phyloP scores from a whole-genome alignment of 1,284 basidiomycete genomes.

The Cronartium quercuum region DNA sequence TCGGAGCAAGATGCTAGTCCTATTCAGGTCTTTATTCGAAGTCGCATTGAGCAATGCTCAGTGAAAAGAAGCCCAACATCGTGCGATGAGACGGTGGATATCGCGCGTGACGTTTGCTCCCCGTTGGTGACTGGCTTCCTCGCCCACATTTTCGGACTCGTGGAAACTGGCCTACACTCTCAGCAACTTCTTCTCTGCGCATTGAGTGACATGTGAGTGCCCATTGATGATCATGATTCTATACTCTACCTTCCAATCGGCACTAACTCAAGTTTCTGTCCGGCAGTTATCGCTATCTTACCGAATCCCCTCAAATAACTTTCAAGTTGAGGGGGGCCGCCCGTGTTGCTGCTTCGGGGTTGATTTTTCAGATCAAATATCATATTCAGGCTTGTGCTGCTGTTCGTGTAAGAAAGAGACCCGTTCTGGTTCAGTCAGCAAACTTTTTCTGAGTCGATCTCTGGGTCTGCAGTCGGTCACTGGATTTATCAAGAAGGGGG shows the following conservation, averaged over 20 bases:
- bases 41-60: slow-evolving; percentile 24
- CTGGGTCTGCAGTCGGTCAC: neutral
- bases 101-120: slow-evolving; percentile 20
- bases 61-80: neutral
- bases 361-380: slow-evolving; percentile 33
- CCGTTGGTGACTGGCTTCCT: slow-evolving; percentile 33
- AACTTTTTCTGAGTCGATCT: too few species aligned
- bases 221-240: neutral
- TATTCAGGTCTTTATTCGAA: slow-evolving; percentile 6
- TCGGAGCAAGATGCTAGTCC: slow-evolving; percentile 8
- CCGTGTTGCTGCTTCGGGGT: slow-evolving; percentile 17
- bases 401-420: neutral
- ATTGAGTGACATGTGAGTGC: slow-evolving; percentile 34
- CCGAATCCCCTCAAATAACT: slow-evolving; percentile 21
- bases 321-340: slow-evolving; percentile 23
- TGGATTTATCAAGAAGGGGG: slow-evolving; percentile 14
- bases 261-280: neutral
- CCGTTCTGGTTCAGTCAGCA: too few species aligned
- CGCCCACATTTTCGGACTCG: slow-evolving; percentile 29
- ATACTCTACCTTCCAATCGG: neutral
- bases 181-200: slow-evolving; percentile 25
- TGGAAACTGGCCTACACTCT: slow-evolving; percentile 34
- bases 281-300: slow-evolving; percentile 28
- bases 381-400: slow-evolving; percentile 18
- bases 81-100: slow-evolving; percentile 24